Conservation (phyloP, 805 yeast genomes). For the Candida chilensis region DNA sequence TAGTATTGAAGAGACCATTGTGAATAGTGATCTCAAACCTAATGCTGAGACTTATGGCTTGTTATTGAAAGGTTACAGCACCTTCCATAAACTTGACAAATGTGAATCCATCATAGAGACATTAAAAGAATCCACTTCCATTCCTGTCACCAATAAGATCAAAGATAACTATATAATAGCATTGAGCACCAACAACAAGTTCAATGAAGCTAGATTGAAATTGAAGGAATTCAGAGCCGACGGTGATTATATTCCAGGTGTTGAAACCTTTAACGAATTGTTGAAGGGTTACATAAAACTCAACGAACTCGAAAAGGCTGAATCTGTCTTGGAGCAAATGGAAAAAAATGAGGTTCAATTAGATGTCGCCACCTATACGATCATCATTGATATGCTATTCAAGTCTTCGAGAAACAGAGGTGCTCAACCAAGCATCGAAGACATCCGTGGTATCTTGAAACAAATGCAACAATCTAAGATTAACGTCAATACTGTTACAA, state of each 20-base stretch:
- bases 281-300: conserved; percentile 28
- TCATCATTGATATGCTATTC: conserved; percentile 44
- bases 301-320: conserved; percentile 33
- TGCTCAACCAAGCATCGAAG: conserved; percentile 23
- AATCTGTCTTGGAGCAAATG: conserved; percentile 40
- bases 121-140: conserved; percentile 17
- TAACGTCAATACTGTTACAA: conserved; percentile 32
- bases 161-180: conserved; percentile 38
- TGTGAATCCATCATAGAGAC: conserved; percentile 26
- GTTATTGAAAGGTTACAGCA: conserved; percentile 37
- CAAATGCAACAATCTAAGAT: conserved; percentile 29
- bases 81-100: conserved; percentile 26
- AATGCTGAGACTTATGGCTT: conserved; percentile 39
- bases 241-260: conserved; percentile 31
- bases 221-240: conserved; percentile 23
- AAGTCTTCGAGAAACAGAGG: conserved; percentile 35
- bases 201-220: conserved; percentile 34
- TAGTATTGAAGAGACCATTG: conserved; percentile 14
- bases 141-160: conserved; percentile 24
- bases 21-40: conserved; percentile 24
- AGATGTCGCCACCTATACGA: conserved; percentile 56
- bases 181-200: conserved; percentile 24
- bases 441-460: conserved; percentile 25
- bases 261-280: conserved; percentile 42
- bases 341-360: conserved; percentile 30